Conservation (phyloP, 768 basidiomycete genomes). For the Lepiota subincarnata region DNA sequence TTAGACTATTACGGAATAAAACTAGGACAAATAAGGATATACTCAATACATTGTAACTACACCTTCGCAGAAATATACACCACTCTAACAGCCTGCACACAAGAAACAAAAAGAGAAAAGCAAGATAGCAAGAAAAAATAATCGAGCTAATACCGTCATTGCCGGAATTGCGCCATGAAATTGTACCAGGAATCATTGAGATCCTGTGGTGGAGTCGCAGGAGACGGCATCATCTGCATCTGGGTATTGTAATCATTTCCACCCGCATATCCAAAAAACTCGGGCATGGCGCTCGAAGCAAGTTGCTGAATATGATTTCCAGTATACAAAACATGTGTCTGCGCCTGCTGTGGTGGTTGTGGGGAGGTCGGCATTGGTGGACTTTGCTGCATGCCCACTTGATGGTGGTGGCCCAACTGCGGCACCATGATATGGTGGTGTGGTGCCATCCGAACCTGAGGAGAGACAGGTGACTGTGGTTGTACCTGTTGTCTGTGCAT, state of each 20-base stretch:
- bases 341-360: not conserved
- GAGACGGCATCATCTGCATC: constrained; percentile 23
- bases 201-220: constrained; percentile 27
- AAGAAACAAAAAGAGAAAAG: not conserved
- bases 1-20: constrained; percentile 15
- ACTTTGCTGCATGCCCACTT: constrained; percentile 13
- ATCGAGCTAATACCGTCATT: constrained; percentile 16
- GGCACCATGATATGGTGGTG: constrained; percentile 3
- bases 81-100: not conserved
- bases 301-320: constrained; percentile 11
- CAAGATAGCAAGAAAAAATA: not conserved
- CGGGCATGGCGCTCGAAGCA: constrained; percentile 18
- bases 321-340: constrained; percentile 1
- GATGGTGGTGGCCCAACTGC: constrained; percentile 21
- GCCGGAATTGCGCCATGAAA: constrained; percentile 42
- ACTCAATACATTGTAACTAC: constrained; percentile 13
- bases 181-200: constrained; percentile 45
- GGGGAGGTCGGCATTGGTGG: constrained; percentile 5
- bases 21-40: constrained; percentile 28
- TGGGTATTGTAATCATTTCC: constrained; percentile 19
- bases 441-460: constrained; percentile 2
- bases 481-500: not conserved
- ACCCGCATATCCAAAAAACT: constrained; percentile 28
- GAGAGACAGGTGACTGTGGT: not conserved
- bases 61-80: not conserved